These are phyloP conservation scores for Plasmodium blacklocki DNA, from an alignment of 169 alveolate genomes.

Conservation along the genomic window DNA sequence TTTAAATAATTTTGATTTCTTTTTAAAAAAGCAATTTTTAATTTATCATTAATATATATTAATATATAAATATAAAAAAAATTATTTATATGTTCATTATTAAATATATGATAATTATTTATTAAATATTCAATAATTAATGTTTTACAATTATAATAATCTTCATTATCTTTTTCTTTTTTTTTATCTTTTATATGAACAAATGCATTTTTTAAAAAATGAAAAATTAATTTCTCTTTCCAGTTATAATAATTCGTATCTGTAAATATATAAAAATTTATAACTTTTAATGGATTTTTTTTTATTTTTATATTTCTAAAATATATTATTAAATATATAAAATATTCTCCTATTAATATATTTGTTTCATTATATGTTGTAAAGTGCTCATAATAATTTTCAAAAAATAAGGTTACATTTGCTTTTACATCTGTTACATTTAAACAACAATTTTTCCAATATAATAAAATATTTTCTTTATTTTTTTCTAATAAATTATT, in stretches of 20 bases:
- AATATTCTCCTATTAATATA: slow-evolving; percentile 72
- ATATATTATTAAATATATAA: slow-evolving; percentile 57
- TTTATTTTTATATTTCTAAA: slow-evolving; percentile 55
- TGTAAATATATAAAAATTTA: slow-evolving; percentile 45
- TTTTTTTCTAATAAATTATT: slow-evolving; percentile 10
- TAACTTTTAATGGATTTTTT: slow-evolving; percentile 23
- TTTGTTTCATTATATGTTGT: slow-evolving; percentile 56
- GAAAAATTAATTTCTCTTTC: slow-evolving; percentile 58
- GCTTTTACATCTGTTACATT: slow-evolving; percentile 55
- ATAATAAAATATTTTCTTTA: slow-evolving; percentile 37
- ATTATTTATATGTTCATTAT: neutral
- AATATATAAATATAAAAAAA: slow-evolving; percentile 40
- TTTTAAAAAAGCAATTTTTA: slow-evolving; percentile 64
- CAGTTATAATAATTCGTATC: slow-evolving; percentile 39
- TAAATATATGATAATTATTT: slow-evolving; percentile 60
- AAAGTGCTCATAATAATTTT: slow-evolving; percentile 45
- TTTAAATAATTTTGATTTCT: slow-evolving; percentile 76
- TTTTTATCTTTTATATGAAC: slow-evolving; percentile 2
- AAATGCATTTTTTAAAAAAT: slow-evolving; percentile 65
- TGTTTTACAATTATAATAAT: slow-evolving; percentile 43
- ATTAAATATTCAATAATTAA: slow-evolving; percentile 69
- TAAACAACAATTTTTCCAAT: slow-evolving; percentile 60
- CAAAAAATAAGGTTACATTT: slow-evolving; percentile 62
- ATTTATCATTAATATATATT: slow-evolving; percentile 55
- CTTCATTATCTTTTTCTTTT: slow-evolving; percentile 1